Evolutionary conservation across 768 basidiomycete species (phyloP), one percentile per base, ranked within the genome.

Genomic region (Leccinellum luteum): DNA sequence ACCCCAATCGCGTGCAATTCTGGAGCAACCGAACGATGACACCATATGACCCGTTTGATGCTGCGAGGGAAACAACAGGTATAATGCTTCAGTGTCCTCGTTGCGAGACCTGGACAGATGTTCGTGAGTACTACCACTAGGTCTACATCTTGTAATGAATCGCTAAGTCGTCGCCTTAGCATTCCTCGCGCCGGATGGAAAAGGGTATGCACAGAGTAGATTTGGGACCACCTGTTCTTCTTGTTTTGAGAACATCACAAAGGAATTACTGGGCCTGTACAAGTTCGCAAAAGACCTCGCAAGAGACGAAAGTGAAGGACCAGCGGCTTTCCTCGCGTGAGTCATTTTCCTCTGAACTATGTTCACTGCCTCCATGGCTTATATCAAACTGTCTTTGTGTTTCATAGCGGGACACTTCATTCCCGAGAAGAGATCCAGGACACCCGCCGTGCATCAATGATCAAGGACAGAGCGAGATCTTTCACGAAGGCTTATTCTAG

Each of bases 131-230:
- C 14, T 8, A 19, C 23, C 9, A 19, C 23, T 12, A 19, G 5
- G 13, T 45, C 14, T 45, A 23, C 12, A 45, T 23, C 13, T 15
- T 25, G 14, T 3, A 25, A 47, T 47, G 45, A 45, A 23, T 45
- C 21, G 1, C 44, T 45, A 21, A 23, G 12, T 14, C 21, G 21
- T 45, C 3, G 0, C 14, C 19, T 47, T 34, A 83, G 81, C 75
- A 2, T 75, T 77, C 45, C 62, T 80, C 54, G 73, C 66, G 4
- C 53, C 59, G 0, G 50, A 65, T 0, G 81, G 78, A 3, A 73
- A 65, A 0, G 83, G 83, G 0, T 84, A 83, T 58, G 65, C 78
- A 3, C 83, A 84, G 58, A 67, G 68, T 7, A 63, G 63, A 2
- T 84, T 84, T 54, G 51, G 15, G 3, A 38, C 60, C 0, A 8